phyloP scores from a whole-genome alignment of 148 eudicot genomes.

The Amaranthus cruentus region DNA sequence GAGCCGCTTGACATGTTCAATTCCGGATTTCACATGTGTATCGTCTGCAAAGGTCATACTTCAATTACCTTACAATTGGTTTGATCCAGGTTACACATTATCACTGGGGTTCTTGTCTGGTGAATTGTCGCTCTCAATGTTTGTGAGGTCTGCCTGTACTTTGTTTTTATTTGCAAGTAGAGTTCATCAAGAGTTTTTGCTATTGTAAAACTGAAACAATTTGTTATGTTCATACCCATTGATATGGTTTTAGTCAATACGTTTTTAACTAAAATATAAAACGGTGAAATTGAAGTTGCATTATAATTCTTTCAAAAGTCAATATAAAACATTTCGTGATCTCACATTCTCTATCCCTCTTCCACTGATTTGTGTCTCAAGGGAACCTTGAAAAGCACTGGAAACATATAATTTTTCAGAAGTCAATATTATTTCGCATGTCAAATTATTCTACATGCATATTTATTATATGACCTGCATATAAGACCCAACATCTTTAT shows the following conservation, averaged over 20 bases:
- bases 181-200: neutral
- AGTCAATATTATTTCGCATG: neutral
- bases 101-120: neutral
- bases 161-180: neutral
- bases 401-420: neutral
- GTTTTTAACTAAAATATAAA: neutral
- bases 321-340: too few species aligned
- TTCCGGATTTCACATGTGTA: conserved; percentile 92
- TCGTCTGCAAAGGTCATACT: conserved; percentile 80
- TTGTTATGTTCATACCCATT: neutral
- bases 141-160: neutral
- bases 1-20: conserved; percentile 68
- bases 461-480: neutral
- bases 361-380: neutral
- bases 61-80: conserved; percentile 9
- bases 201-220: neutral
- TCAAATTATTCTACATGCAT: too few species aligned
- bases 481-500: neutral
- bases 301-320: neutral
- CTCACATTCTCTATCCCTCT: neutral
- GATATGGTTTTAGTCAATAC: neutral
- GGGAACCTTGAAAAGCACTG: neutral
- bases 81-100: conserved; percentile 6
- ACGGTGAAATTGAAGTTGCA: neutral
- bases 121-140: neutral